These are phyloP conservation scores for Zanthoxylum bungeanum DNA, from an alignment of 345 rosid genomes.

Conservation along the genomic window DNA sequence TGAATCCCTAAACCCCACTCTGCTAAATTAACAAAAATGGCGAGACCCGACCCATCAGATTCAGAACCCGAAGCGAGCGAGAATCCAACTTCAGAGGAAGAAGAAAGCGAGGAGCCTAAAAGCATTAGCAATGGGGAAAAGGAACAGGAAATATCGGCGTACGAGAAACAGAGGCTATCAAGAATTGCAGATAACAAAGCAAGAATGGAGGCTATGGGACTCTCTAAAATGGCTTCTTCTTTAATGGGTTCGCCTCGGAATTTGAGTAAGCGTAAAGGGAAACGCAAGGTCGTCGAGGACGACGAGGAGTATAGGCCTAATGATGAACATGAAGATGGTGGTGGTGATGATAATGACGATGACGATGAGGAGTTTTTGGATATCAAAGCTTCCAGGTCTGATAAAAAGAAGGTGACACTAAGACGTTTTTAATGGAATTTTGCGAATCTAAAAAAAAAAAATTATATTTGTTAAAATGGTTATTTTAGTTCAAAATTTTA, in stretches of 20 bases:
- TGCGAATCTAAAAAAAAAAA: not conserved
- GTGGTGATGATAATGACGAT: constrained; percentile 12
- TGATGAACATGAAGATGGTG: constrained; percentile 22
- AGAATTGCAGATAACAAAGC: constrained; percentile 83
- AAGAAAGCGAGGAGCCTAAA: constrained; percentile 18
- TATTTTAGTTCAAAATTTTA: not conserved
- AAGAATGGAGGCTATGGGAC: constrained; percentile 79
- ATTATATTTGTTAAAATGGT: not conserved
- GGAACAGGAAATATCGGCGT: constrained; percentile 39
- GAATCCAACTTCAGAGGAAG: constrained; percentile 33
- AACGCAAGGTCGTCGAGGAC: constrained; percentile 44
- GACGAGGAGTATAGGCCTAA: constrained; percentile 69
- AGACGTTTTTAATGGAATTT: not conserved
- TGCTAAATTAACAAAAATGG: constrained; percentile 17
- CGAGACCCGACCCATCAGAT: constrained; percentile 12
- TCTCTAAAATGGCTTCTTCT: constrained; percentile 51
- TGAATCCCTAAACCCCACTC: not conserved
- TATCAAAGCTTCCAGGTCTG: constrained; percentile 23
- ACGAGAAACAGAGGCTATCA: constrained; percentile 64
- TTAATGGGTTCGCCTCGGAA: constrained; percentile 34
- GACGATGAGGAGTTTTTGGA: constrained; percentile 34
- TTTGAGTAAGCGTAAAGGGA: constrained; percentile 31
- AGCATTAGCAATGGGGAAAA: not conserved
- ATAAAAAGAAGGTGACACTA: constrained; percentile 35
- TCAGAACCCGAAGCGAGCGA: constrained; percentile 28